These are phyloP conservation scores for Pseudogymnoascus sp. DNA, from an alignment of 2,329 filamentous ascomycete genomes.

Conservation along the genomic window DNA sequence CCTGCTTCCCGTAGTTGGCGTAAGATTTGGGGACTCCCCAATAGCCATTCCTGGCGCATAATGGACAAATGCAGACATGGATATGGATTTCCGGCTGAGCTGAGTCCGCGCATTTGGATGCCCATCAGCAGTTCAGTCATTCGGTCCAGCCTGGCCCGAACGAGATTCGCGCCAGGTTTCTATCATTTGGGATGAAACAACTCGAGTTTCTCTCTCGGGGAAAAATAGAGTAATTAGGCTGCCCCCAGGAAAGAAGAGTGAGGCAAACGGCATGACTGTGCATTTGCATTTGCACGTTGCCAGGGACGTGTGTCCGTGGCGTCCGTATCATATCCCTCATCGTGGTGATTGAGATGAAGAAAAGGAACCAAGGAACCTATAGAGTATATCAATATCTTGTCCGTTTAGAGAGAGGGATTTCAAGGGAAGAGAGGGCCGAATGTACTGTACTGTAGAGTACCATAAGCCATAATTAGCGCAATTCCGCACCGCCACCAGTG, in stretches of 20 bases:
- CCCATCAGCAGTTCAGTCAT: background rate
- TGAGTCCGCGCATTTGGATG: background rate
- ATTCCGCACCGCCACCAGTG: conserved; percentile 4
- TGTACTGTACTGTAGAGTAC: background rate
- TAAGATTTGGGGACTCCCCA: background rate
- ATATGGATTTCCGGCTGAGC: background rate
- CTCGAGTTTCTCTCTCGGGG: background rate
- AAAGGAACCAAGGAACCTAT: background rate
- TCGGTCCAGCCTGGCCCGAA: conserved; percentile 2
- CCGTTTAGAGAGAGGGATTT: background rate
- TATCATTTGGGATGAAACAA: conserved; percentile 1
- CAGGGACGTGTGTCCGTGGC: background rate
- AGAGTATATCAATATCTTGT: background rate
- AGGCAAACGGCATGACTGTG: background rate
- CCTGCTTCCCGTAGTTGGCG: conserved; percentile 5
- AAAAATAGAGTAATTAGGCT: background rate
- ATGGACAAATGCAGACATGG: background rate
- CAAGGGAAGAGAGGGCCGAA: background rate
- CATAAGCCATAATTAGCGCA: background rate
- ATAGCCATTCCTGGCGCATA: background rate
- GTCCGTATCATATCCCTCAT: background rate
- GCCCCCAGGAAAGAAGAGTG: background rate
- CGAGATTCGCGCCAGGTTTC: background rate
- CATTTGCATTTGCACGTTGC: background rate
- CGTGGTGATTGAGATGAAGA: background rate